These are phyloP conservation scores for Nadsonia commutata DNA, from an alignment of 1,139 yeast species.

Conservation along the genomic window DNA sequence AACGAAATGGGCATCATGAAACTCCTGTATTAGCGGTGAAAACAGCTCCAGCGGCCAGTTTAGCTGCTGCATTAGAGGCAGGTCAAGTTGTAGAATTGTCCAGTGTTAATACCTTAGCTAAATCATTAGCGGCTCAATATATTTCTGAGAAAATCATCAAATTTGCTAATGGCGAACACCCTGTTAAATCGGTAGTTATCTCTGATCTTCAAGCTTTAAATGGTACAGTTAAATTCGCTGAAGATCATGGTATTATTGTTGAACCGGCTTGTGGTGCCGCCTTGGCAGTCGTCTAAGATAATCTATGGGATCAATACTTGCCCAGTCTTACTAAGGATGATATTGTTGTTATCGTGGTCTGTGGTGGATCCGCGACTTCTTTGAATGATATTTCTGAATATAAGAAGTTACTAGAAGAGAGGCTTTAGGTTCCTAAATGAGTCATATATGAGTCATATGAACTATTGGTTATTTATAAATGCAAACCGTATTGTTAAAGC, in stretches of 20 bases:
- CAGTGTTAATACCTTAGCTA: slow-evolving; percentile 40
- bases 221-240: slow-evolving; percentile 37
- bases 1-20: slow-evolving; percentile 25
- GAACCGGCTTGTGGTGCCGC: slow-evolving; percentile 77
- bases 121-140: slow-evolving; percentile 45
- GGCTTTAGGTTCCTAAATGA: too few relatives aligned
- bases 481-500: too few relatives aligned
- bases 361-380: slow-evolving; percentile 47
- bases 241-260: slow-evolving; percentile 35
- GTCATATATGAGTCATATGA: too few relatives aligned
- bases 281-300: slow-evolving; percentile 34
- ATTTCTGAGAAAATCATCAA: slow-evolving; percentile 35
- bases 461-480: too few relatives aligned
- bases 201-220: slow-evolving; percentile 40
- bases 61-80: slow-evolving; percentile 33
- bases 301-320: slow-evolving; percentile 21
- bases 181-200: slow-evolving; percentile 33
- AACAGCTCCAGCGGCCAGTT: slow-evolving; percentile 45
- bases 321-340: slow-evolving; percentile 25
- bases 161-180: slow-evolving; percentile 25
- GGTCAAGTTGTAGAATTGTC: slow-evolving; percentile 32
- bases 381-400: slow-evolving; percentile 18
- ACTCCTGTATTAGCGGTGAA: slow-evolving; percentile 43
- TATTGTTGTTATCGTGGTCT: slow-evolving; percentile 41
- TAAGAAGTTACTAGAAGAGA: neutral